phyloP scores from a whole-genome alignment of 805 yeast genomes.

The Schwanniomyces polymorphus region DNA sequence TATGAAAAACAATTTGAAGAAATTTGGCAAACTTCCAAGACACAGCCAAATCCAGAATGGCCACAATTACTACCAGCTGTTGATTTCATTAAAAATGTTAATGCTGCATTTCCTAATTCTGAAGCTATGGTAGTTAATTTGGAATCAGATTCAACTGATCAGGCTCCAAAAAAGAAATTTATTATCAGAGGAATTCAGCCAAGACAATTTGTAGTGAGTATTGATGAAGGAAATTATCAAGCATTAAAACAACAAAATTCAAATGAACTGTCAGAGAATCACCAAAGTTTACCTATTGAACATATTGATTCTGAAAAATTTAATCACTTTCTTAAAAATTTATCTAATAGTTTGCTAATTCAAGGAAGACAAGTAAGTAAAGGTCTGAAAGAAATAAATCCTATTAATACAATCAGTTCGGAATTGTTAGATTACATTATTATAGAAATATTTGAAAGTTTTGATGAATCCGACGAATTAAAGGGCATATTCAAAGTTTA shows the following conservation, averaged over 20 bases:
- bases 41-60: slow-evolving; percentile 23
- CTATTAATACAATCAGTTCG: slow-evolving; percentile 28
- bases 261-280: slow-evolving; percentile 11
- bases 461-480: slow-evolving; percentile 13
- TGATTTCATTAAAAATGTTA: slow-evolving; percentile 92
- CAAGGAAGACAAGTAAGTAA: slow-evolving; percentile 16
- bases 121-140: slow-evolving; percentile 88
- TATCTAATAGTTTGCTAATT: slow-evolving; percentile 21
- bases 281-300: slow-evolving; percentile 28
- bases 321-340: slow-evolving; percentile 21
- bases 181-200: slow-evolving; percentile 95
- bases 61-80: slow-evolving; percentile 80
- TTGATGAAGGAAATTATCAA: slow-evolving; percentile 44
- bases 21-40: slow-evolving; percentile 52
- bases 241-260: slow-evolving; percentile 31
- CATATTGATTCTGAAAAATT: slow-evolving; percentile 35
- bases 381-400: slow-evolving; percentile 15
- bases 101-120: slow-evolving; percentile 82
- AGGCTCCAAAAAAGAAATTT: slow-evolving; percentile 66
- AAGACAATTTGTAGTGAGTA: slow-evolving; percentile 55
- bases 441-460: slow-evolving; percentile 22
- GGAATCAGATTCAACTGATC: slow-evolving; percentile 42
- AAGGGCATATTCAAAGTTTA: slow-evolving; percentile 33
- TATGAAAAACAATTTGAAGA: slow-evolving; percentile 85
- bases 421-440: slow-evolving; percentile 35